Evolutionary conservation across 2,329 filamentous ascomycete genomes (phyloP), one percentile per base, ranked within the genome.

Genomic region (Fusarium hainanense): DNA sequence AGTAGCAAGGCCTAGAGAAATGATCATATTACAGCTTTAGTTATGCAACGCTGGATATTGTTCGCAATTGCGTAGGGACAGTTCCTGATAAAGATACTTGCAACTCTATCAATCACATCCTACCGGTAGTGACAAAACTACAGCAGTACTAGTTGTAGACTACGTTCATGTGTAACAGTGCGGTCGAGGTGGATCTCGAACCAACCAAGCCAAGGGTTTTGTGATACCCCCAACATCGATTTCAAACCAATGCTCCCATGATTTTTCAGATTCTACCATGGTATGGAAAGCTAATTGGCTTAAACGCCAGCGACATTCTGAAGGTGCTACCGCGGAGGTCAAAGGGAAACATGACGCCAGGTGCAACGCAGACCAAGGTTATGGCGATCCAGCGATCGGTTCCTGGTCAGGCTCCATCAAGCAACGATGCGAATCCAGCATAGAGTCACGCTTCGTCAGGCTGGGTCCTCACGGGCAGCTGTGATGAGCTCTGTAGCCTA

Each of bases 271-370:
- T 10, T 52, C 50, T 25, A 56, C 18, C 34, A 57, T 50, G 54
- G 30, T 16, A 14, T n/a, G 28, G 27, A 32, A 63, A 42, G 52
- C n/a, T 60, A 42, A 63, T 58, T 68, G 67, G 58, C 34, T 30
- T 46, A n/a, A 18, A 54, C 42, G 41, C n/a, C 48, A 50, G 52
- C 48, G 25, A 58, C 54, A 50, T 32, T 51, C 21, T 32, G 20
- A 46, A 63, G 57, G 32, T 63, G 42, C 67, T 68, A 68, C 58
- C 56, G 63, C 47, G 34, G 28, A 70, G 54, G 55, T 21, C 42
- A 46, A 43, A 68, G 58, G 54, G 41, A 70, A 64, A 54, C 44
- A 70, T 32, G 50, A 58, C 44, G 58, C 63, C 54, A 70, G 48
- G 32, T 20, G 47, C 32, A 66, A 58, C 62, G 54, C 43, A 52